These are phyloP conservation scores for Davidsoniella eucalypti DNA, from an alignment of 2,329 filamentous ascomycete species.

Conservation along the genomic window DNA sequence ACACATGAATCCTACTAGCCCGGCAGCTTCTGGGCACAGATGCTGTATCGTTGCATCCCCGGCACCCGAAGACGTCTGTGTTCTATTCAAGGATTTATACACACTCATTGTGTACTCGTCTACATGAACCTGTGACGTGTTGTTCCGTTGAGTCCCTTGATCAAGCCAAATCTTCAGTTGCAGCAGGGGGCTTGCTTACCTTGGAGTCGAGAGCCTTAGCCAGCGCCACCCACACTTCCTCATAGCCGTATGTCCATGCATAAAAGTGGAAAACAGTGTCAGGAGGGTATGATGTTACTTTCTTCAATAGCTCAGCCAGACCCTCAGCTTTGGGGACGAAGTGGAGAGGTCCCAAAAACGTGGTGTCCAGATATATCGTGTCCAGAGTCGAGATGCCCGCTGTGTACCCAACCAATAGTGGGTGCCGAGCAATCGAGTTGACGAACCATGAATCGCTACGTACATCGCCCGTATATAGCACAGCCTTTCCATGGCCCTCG, in stretches of 20 bases:
- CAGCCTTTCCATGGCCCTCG: conserved; percentile 52
- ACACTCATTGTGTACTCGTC: conserved; percentile 64
- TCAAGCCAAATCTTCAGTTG: not conserved
- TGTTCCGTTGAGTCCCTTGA: too few species aligned
- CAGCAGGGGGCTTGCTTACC: conserved; percentile 23
- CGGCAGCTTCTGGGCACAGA: conserved; percentile 42
- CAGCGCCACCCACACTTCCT: conserved; percentile 78
- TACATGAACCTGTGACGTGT: conserved; percentile 47
- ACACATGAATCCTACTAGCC: conserved; percentile 55
- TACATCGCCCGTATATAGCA: conserved; percentile 81
- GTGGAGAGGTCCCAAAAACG: conserved; percentile 35
- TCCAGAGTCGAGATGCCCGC: conserved; percentile 51
- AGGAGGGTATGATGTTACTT: conserved; percentile 49
- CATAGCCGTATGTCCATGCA: conserved; percentile 68
- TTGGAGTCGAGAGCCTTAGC: conserved; percentile 50
- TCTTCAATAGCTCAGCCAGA: conserved; percentile 52
- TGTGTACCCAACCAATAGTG: conserved; percentile 58
- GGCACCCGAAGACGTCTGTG: conserved; percentile 15
- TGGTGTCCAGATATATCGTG: conserved; percentile 80
- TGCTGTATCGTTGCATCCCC: conserved; percentile 16
- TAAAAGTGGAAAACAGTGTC: conserved; percentile 72
- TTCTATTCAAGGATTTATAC: conserved; percentile 44
- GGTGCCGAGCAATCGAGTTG: conserved; percentile 52
- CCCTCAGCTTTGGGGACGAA: conserved; percentile 57
- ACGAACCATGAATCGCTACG: conserved; percentile 80